Evolutionary conservation across 495 filamentous ascomycete genomes (phyloP).

Genomic region (Tuber magnatum): DNA sequence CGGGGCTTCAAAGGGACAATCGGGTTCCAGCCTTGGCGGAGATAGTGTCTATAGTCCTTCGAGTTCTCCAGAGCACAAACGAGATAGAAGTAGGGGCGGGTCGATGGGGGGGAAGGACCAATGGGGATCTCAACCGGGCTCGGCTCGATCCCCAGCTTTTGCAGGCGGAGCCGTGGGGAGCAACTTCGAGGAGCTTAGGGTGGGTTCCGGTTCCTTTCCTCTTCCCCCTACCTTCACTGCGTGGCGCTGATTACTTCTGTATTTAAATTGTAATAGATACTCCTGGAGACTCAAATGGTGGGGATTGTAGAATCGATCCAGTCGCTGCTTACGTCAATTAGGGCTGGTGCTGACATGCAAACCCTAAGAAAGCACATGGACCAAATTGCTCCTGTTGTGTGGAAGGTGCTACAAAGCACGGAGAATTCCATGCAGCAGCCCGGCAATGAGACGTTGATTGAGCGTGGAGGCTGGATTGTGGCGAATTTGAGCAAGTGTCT

Average conservation of each 20-base stretch:
- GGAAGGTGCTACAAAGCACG: constrained; percentile 60
- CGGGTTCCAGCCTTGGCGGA: constrained; percentile 22
- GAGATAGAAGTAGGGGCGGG: constrained; percentile 14
- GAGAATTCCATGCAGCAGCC: constrained; percentile 51
- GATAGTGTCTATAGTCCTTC: constrained; percentile 37
- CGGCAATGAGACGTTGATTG: constrained; percentile 46
- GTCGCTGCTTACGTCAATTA: constrained; percentile 69
- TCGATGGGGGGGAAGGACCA: constrained; percentile 13
- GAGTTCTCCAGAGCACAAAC: constrained; percentile 23
- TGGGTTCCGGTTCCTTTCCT: constrained; percentile 42
- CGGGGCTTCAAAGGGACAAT: constrained; percentile 25
- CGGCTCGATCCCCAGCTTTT: constrained; percentile 35
- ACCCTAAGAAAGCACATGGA: constrained; percentile 63
- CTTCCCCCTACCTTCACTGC: constrained; percentile 33
- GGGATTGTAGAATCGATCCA: constrained; percentile 75
- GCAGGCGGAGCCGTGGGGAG: constrained; percentile 46
- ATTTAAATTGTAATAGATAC: constrained; percentile 49
- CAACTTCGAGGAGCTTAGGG: constrained; percentile 68
- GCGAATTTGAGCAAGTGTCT: constrained; percentile 58
- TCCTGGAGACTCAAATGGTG: constrained; percentile 78
- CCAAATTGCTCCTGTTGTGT: constrained; percentile 63
- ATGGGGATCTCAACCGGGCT: constrained; percentile 7
- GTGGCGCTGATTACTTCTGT: constrained; percentile 18
- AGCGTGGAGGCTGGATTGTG: constrained; percentile 56
- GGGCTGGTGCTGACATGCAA: constrained; percentile 58